Evolutionary conservation across 352 stramenopile genomes (phyloP).

Genomic region (Globisporangium acanthophoron): DNA sequence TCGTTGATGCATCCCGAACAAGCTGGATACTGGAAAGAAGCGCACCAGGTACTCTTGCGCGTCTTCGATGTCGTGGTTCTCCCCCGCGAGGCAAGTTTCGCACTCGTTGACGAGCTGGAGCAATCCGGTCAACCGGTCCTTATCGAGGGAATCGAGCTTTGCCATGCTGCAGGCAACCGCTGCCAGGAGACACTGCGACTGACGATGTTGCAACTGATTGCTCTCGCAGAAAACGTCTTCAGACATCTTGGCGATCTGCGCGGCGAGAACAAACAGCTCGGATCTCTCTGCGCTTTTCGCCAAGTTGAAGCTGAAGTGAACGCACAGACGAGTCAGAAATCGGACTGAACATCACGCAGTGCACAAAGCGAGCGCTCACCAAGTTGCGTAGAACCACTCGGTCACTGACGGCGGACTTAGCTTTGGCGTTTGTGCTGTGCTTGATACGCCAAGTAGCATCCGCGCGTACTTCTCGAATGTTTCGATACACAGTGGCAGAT

Average conservation of each 20-base stretch:
- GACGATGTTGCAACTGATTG: constrained; percentile 28
- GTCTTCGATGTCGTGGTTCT: constrained; percentile 5
- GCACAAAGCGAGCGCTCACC: constrained; percentile 21
- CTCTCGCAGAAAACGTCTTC: constrained; percentile 29
- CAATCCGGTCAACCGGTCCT: constrained; percentile 22
- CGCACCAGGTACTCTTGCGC: constrained; percentile 17
- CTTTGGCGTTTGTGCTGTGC: neutral
- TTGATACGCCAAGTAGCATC: constrained; percentile 27
- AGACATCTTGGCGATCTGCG: constrained; percentile 44
- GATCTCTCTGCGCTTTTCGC: constrained; percentile 48
- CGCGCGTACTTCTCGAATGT: constrained; percentile 40
- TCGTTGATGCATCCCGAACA: neutral
- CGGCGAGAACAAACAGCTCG: constrained; percentile 49
- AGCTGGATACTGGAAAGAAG: neutral
- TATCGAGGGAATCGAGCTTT: constrained; percentile 43
- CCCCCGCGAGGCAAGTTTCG: constrained; percentile 14
- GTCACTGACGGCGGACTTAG: constrained; percentile 45
- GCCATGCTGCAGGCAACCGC: constrained; percentile 51
- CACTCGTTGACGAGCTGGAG: constrained; percentile 40
- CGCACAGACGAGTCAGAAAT: neutral
- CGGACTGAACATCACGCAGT: neutral
- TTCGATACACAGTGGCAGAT: constrained; percentile 1
- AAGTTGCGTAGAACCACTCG: constrained; percentile 77
- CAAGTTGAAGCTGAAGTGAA: constrained; percentile 52
- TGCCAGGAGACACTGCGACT: constrained; percentile 48